These are phyloP conservation scores for Micractinium conductrix DNA, from an alignment of 139 green algal genomes.

Conservation along the genomic window DNA sequence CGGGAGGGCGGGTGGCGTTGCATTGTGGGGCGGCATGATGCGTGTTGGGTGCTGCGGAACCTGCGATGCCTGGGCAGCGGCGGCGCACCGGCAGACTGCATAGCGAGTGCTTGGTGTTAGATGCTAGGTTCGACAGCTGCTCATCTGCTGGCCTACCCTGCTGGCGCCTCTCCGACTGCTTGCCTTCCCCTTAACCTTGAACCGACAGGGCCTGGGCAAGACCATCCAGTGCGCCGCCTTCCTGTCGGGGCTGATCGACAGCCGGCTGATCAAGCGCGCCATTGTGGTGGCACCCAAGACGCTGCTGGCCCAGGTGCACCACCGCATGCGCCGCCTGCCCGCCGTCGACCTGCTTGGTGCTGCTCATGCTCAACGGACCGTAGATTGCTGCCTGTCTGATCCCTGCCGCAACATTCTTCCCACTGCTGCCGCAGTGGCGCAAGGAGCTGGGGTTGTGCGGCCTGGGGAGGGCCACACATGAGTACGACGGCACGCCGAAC, in stretches of 20 bases:
- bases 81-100: too few relatives aligned
- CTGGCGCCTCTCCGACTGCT: not conserved
- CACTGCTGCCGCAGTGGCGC: conserved; percentile 86
- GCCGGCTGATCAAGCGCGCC: conserved; percentile 36
- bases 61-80: too few relatives aligned
- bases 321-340: too few relatives aligned
- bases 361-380: too few relatives aligned
- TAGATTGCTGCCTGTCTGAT: too few relatives aligned
- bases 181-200: not conserved
- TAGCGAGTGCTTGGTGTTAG: not conserved
- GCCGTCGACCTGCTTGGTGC: too few relatives aligned
- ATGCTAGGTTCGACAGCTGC: too few relatives aligned
- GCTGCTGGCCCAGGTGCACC: too few relatives aligned
- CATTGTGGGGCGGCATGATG: not conserved
- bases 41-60: not conserved
- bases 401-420: too few relatives aligned
- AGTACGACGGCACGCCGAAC: conserved; percentile 45
- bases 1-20: not conserved
- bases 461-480: conserved; percentile 41
- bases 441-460: conserved; percentile 87
- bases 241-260: conserved; percentile 72
- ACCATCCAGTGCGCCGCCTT: conserved; percentile 89
- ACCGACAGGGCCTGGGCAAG: too few relatives aligned
- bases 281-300: conserved; percentile 89
- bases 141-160: not conserved